These are phyloP conservation scores for Retiboletus flavoniger DNA, from an alignment of 1,284 basidiomycete genomes.

Conservation along the genomic window DNA sequence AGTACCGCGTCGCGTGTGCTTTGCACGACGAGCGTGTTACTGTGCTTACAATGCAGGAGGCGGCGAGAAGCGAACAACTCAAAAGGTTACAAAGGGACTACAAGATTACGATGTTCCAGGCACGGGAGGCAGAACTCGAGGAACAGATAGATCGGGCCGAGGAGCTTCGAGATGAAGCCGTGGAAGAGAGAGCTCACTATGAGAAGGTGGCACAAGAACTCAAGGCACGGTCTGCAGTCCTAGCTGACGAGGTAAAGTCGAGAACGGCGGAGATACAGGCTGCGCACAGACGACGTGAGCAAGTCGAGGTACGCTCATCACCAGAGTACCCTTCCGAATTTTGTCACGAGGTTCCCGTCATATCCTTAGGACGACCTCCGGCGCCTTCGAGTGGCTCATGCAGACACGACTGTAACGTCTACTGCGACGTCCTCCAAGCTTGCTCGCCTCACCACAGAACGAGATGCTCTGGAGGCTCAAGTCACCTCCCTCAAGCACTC, in stretches of 20 bases:
- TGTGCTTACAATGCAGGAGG: slow-evolving; percentile 52
- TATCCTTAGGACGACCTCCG: slow-evolving; percentile 41
- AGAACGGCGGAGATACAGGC: slow-evolving; percentile 38
- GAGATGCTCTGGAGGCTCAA: slow-evolving; percentile 55
- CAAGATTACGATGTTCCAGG: slow-evolving; percentile 62
- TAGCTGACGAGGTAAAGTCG: slow-evolving; percentile 39
- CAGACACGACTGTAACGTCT: slow-evolving; percentile 45
- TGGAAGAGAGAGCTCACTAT: slow-evolving; percentile 30
- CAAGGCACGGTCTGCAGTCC: slow-evolving; percentile 34
- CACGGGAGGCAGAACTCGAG: slow-evolving; percentile 58
- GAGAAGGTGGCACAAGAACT: slow-evolving; percentile 30
- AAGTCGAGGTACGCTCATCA: slow-evolving; percentile 40
- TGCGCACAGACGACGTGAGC: slow-evolving; percentile 43
- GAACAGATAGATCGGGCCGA: slow-evolving; percentile 46
- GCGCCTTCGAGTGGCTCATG: slow-evolving; percentile 46
- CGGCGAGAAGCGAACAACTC: slow-evolving; percentile 52
- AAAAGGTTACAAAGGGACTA: slow-evolving; percentile 59
- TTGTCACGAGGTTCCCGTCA: neutral
- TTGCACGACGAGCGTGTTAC: slow-evolving; percentile 51
- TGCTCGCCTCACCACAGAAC: slow-evolving; percentile 54
- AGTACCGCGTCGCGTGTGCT: slow-evolving; percentile 51
- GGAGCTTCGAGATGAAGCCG: slow-evolving; percentile 39
- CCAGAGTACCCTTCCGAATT: neutral
- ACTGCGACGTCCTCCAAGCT: slow-evolving; percentile 50
- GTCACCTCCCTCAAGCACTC: slow-evolving; percentile 53